Evolutionary conservation across 495 filamentous ascomycete species (phyloP).

Genomic region (Podospora conica): DNA sequence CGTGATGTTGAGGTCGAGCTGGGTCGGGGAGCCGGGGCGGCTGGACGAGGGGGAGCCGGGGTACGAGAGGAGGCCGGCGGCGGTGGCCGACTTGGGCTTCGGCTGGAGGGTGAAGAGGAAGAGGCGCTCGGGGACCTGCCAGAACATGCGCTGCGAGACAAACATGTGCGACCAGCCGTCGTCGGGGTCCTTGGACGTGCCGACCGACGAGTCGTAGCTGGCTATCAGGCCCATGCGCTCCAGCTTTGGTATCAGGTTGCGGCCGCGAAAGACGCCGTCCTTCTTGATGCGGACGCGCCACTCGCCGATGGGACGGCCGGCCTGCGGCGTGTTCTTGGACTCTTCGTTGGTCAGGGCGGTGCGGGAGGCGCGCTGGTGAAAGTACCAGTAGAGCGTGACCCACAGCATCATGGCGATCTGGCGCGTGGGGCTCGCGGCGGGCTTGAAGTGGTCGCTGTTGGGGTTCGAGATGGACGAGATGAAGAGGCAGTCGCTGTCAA

Average conservation of each 20-base stretch:
- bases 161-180: conserved; percentile 78
- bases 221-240: conserved; percentile 87
- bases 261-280: conserved; percentile 78
- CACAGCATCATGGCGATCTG: conserved; percentile 96
- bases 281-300: conserved; percentile 82
- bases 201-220: conserved; percentile 69
- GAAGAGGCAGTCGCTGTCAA: conserved; percentile 74
- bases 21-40: conserved; percentile 55
- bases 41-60: conserved; percentile 49
- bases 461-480: conserved; percentile 87
- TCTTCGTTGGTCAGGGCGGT: conserved; percentile 53
- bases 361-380: conserved; percentile 64
- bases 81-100: conserved; percentile 16
- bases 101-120: conserved; percentile 86
- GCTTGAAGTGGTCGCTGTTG: conserved; percentile 70
- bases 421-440: conserved; percentile 68
- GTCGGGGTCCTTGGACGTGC: conserved; percentile 55
- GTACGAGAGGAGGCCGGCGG: conserved; percentile 40
- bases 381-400: conserved; percentile 95
- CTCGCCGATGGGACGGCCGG: conserved; percentile 71
- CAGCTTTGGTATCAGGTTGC: conserved; percentile 78
- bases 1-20: conserved; percentile 32
- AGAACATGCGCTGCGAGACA: conserved; percentile 72
- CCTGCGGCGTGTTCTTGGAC: conserved; percentile 56
- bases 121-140: conserved; percentile 81